Base-by-base conservation (phyloP, 768 basidiomycete species). In the Termitomyces sp. region DNA sequence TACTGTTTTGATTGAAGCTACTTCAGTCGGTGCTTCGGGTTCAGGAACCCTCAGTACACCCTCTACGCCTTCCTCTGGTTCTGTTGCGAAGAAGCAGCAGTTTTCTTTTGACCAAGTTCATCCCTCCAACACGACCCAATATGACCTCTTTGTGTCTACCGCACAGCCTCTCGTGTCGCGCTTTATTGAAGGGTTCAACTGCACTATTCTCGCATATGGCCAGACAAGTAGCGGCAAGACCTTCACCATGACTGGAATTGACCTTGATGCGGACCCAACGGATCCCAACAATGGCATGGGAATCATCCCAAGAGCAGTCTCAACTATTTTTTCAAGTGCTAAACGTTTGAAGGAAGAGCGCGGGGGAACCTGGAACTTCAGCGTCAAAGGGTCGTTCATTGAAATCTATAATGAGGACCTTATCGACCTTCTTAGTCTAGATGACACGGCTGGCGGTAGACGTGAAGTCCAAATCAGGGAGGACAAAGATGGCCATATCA, bases 321-420 rank as follows among this genome's bases (percentile, higher is more conserved):
- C 88, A 3, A 86, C 84, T 46, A 93, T 98, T 64, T 99, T 98
- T 69, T 73, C 85, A 13, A 77, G 82, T 47, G 88, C 90, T 45
- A 84, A 82, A 66, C 85, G 89, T 69, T 76, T 88, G 55, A 92
- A 84, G 73, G 88, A 86, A 67, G 87, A 87, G 68, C 85, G 91
- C 32, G 84, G 79, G 38, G 79, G 78, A 60, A 74, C 84, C 43
- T 96, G 90, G 92, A 88, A 80, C 58, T 94, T 78, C 68, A 82
- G 71, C 62, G 75, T 94, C 68, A 94, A 92, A 73, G 90, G 90
- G 52, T 94, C 92, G 24, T 99, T 96, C 76, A 87, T 99, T 62
- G 97, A 99, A 79, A 84, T 99, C 54, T 98, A 99, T 75, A 98
- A 99, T 72, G 97, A 99, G 75, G 97, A 99, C 74, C 83, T 99